A percentile compares a stretch with the other conserved stretches of the same genome.
phyloP scores from a whole-genome alignment of 1,284 basidiomycete species.

The Cystobasidium slooffiae region DNA sequence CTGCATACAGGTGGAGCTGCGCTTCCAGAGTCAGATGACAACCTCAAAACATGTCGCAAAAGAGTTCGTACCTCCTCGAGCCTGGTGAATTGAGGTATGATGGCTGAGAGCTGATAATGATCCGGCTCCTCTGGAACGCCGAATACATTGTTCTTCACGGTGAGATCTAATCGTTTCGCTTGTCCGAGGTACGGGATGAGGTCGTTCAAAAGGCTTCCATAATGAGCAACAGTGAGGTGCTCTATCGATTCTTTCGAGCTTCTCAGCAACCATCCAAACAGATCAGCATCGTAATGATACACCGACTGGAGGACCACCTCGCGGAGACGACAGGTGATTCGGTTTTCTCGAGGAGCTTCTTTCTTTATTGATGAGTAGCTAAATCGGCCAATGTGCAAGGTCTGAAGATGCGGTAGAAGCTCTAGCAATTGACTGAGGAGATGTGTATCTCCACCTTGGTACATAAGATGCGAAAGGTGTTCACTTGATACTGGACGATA shows the following conservation, averaged over 20 bases:
- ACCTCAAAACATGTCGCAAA: neutral
- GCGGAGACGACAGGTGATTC: constrained; percentile 12
- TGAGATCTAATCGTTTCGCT: constrained; percentile 16
- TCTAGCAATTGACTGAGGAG: constrained; percentile 5
- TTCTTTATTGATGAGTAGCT: neutral
- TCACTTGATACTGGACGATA: neutral
- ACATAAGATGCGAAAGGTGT: constrained; percentile 31
- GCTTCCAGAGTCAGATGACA: neutral
- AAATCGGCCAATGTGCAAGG: constrained; percentile 28
- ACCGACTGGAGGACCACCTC: constrained; percentile 27
- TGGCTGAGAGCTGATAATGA: constrained; percentile 16
- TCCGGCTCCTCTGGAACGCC: constrained; percentile 30
- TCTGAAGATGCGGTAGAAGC: constrained; percentile 7
- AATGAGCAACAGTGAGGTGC: constrained; percentile 19
- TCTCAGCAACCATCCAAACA: constrained; percentile 6
- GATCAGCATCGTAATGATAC: constrained; percentile 24
- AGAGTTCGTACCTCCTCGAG: constrained; percentile 4
- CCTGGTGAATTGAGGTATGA: constrained; percentile 7
- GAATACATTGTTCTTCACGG: constrained; percentile 31
- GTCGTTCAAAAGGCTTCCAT: constrained; percentile 30
- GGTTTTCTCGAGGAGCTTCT: neutral
- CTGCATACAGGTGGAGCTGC: constrained; percentile 12
- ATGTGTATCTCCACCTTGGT: constrained; percentile 20
- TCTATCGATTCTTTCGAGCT: constrained; percentile 25
- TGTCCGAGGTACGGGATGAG: neutral